These are phyloP conservation scores for Aspergillus sp. DNA, from an alignment of 2,329 filamentous ascomycete species.

Conservation along the genomic window DNA sequence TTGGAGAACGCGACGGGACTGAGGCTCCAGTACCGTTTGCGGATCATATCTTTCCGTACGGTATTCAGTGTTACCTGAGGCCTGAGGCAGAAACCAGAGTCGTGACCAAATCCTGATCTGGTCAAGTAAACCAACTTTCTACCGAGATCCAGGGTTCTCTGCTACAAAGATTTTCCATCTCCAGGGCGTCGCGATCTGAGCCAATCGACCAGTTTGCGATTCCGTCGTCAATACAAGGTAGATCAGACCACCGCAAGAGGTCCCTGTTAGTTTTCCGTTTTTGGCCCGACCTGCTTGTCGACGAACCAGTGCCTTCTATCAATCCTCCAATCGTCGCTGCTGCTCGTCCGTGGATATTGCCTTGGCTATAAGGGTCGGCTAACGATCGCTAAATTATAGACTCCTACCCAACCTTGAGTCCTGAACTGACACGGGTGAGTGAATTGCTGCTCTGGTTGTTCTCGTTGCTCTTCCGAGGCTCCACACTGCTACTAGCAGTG, in stretches of 20 bases:
- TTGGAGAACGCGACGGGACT: neutral
- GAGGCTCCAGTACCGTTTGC: conserved; percentile 15
- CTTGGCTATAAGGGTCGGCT: conserved; percentile 8
- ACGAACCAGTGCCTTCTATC: conserved; percentile 11
- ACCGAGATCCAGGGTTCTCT: neutral
- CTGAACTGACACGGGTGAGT: conserved; percentile 5
- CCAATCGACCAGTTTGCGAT: neutral
- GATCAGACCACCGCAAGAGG: conserved; percentile 8
- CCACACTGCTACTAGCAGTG: conserved; percentile 14
- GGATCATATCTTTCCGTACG: conserved; percentile 16
- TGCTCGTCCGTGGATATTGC: conserved; percentile 7
- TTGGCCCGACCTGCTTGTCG: conserved; percentile 5
- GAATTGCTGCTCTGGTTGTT: conserved; percentile 11
- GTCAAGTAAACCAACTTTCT: neutral
- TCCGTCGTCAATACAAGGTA: conserved; percentile 3
- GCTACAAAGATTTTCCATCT: neutral
- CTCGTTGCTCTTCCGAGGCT: conserved; percentile 23
- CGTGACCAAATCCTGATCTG: conserved; percentile 9
- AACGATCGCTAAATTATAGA: conserved; percentile 7
- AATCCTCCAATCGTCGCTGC: conserved; percentile 17
- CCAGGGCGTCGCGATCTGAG: neutral
- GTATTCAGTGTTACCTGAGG: neutral
- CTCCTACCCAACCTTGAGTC: conserved; percentile 2
- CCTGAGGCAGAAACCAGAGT: conserved; percentile 8
- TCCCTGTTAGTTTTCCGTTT: conserved; percentile 11